Evolutionary conservation across 148 eudicot species (phyloP), one percentile per base, ranked within the genome.

Genomic region (Silene latifolia): DNA sequence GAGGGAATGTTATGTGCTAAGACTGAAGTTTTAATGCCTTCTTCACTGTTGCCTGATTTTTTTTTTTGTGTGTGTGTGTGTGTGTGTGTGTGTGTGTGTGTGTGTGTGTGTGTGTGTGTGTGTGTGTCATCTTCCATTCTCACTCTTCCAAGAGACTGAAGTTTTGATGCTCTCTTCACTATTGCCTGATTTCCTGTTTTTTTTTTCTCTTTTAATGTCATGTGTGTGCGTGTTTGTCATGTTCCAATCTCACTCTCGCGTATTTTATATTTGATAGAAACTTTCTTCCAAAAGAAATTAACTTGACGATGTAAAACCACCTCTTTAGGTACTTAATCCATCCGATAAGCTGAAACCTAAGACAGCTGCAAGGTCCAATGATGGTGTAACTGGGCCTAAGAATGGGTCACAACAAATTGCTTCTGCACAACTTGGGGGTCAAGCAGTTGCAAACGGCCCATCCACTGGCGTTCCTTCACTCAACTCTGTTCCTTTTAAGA

Each of bases 301-400:
- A 46, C 24, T 18, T 54, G 1, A 69, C 11, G 24, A 35, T 53
- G 2, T 63, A 53, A 29, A 23, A 69, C 8, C 7, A 21, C 63
- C 17, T 35, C 24, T 73, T 54, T 79, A 93, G 98, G 89, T 78
- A 63, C 84, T 77, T 72, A 82, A 79, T 70, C 75, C 88, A 69
- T 83, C 86, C 24, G 97, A 93, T 76, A 93, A 88, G 85, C 73
- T 83, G 78, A 93, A 89, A 81, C 76, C 87, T 21, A 92, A 90
- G 80, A 56, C 83, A 29, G 76, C 88, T 23, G 74, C 63, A 13
- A 87, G 89, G 75, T 76, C 85, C 35, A 78, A 72, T 75, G 98
- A 90, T 20, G 77, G 68, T 27, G 63, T 42, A 56, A 82, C 65
- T 67, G 84, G 85, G 67, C 67, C 87, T 0, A 93, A 87, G 82